Evolutionary conservation across 148 eudicot genomes (phyloP).

Genomic region (Amaranthus hypochondriacus): DNA sequence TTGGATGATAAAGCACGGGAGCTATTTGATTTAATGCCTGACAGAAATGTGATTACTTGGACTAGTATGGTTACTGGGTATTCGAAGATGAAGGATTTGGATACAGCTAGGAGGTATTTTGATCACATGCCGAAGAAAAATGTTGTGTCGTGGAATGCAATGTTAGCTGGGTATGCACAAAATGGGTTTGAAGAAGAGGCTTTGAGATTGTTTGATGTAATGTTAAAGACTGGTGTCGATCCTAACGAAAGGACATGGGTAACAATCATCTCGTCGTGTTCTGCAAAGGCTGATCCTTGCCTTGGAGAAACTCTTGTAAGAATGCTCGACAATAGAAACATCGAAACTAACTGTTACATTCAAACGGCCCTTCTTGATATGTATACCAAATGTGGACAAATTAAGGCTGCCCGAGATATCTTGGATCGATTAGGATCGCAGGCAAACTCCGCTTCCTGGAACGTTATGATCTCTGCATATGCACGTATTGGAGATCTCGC

Average conservation of each 20-base stretch:
- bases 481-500: constrained; percentile 47
- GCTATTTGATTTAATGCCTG: constrained; percentile 54
- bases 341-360: constrained; percentile 33
- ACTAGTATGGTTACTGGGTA: constrained; percentile 66
- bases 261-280: constrained; percentile 45
- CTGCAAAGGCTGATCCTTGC: constrained; percentile 40
- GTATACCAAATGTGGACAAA: constrained; percentile 55
- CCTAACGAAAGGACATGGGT: constrained; percentile 62
- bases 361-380: constrained; percentile 57
- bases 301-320: constrained; percentile 37
- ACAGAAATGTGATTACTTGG: constrained; percentile 59
- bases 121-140: constrained; percentile 51
- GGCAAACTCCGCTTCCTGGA: constrained; percentile 43
- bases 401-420: constrained; percentile 38
- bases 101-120: constrained; percentile 49
- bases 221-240: constrained; percentile 36
- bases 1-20: constrained; percentile 35
- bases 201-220: constrained; percentile 37
- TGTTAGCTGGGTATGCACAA: constrained; percentile 54
- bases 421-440: constrained; percentile 36
- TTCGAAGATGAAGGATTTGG: constrained; percentile 41
- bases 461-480: constrained; percentile 63
- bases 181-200: constrained; percentile 50
- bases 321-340: constrained; percentile 37
- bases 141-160: constrained; percentile 71